phyloP scores from a whole-genome alignment of 805 yeast genomes.

The Naumovozyma baii region DNA sequence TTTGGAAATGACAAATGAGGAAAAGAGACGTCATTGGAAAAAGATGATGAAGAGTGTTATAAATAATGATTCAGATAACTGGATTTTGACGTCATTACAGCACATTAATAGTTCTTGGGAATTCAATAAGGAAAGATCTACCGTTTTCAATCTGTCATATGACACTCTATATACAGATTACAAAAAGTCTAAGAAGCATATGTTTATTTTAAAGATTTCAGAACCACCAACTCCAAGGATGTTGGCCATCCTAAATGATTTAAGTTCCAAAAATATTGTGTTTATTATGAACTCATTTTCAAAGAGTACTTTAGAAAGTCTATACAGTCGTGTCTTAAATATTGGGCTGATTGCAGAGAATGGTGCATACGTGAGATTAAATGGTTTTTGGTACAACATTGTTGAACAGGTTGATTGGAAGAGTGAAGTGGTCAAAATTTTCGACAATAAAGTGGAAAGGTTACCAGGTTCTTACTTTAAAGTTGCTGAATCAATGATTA shows the following conservation, averaged over 20 bases:
- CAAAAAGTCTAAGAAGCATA: slow-evolving; percentile 29
- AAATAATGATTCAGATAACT: slow-evolving; percentile 59
- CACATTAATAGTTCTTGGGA: slow-evolving; percentile 46
- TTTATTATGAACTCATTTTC: slow-evolving; percentile 62
- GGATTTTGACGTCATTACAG: slow-evolving; percentile 55
- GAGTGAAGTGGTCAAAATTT: slow-evolving; percentile 25
- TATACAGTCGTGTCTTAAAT: slow-evolving; percentile 56
- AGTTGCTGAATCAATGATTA: slow-evolving; percentile 64
- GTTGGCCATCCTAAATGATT: slow-evolving; percentile 46
- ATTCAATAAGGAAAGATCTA: slow-evolving; percentile 35
- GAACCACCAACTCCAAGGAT: slow-evolving; percentile 56
- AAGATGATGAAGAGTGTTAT: slow-evolving; percentile 47
- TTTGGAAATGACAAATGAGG: slow-evolving; percentile 54
- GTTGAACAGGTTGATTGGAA: slow-evolving; percentile 43
- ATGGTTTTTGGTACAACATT: slow-evolving; percentile 51
- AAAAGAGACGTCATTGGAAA: slow-evolving; percentile 53
- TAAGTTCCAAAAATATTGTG: slow-evolving; percentile 58
- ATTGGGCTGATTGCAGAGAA: slow-evolving; percentile 84
- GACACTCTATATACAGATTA: slow-evolving; percentile 25
- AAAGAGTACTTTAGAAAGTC: slow-evolving; percentile 53
- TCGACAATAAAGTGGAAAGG: slow-evolving; percentile 48
- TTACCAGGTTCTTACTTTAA: slow-evolving; percentile 69
- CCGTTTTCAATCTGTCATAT: slow-evolving; percentile 27
- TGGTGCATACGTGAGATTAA: slow-evolving; percentile 67
- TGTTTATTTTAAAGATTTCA: slow-evolving; percentile 39